A percentile compares a stretch with the other conserved stretches of the same genome.
phyloP scores from a whole-genome alignment of 1,284 basidiomycete species.

The Puccinia triticina region DNA sequence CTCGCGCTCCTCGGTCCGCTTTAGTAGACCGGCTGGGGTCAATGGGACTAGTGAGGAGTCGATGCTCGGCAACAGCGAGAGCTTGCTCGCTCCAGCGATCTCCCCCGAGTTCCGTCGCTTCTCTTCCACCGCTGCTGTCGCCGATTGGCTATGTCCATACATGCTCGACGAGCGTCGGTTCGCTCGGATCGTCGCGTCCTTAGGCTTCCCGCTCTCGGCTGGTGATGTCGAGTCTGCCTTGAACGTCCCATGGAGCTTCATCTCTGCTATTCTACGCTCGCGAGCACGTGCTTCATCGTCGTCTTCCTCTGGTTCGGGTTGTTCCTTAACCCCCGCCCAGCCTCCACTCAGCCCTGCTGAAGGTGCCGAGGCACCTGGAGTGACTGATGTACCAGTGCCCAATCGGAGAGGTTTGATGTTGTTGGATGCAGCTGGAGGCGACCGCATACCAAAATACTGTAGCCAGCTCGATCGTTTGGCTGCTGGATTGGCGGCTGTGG shows the following conservation, averaged over 20 bases:
- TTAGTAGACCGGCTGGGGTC: constrained; percentile 73
- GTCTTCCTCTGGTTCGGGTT: constrained; percentile 68
- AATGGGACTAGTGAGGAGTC: constrained; percentile 67
- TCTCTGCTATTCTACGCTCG: constrained; percentile 78
- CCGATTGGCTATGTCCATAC: constrained; percentile 55
- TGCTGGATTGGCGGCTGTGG: not conserved
- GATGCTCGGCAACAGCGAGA: constrained; percentile 54
- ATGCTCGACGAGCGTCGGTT: constrained; percentile 62
- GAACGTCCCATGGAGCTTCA: constrained; percentile 78
- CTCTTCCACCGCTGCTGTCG: constrained; percentile 56
- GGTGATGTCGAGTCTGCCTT: not conserved
- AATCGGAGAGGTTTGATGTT: constrained; percentile 62
- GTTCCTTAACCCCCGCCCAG: constrained; percentile 63
- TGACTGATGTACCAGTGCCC: constrained; percentile 74
- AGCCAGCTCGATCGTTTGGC: constrained; percentile 40
- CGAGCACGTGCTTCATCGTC: constrained; percentile 82
- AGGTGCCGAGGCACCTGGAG: constrained; percentile 67
- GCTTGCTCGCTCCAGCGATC: constrained; percentile 56
- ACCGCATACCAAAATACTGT: constrained; percentile 39
- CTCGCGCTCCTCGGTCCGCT: constrained; percentile 77
- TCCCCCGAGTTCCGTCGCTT: constrained; percentile 57
- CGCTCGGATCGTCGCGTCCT: constrained; percentile 61
- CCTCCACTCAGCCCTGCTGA: constrained; percentile 67
- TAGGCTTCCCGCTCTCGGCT: constrained; percentile 5
- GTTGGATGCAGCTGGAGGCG: constrained; percentile 64